phyloP scores from a whole-genome alignment of 2,329 filamentous ascomycete genomes.

The Escovopsis weberi region DNA sequence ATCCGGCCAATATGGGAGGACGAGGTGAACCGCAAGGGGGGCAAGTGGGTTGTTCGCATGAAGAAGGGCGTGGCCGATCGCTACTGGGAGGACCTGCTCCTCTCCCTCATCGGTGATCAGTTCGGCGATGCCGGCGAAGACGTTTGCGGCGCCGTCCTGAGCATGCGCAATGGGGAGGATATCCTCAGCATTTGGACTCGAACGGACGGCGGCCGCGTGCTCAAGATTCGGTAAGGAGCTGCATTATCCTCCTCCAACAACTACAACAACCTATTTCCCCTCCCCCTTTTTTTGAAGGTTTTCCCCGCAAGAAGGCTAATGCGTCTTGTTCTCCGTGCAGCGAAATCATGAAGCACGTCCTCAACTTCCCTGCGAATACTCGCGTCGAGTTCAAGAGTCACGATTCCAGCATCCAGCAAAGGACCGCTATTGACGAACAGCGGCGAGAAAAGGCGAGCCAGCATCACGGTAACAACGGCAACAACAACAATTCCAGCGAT shows the following conservation, averaged over 20 bases:
- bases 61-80: constrained; percentile 96
- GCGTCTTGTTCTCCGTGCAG: constrained; percentile 27
- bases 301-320: neutral
- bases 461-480: constrained; percentile 24
- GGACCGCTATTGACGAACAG: constrained; percentile 78
- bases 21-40: constrained; percentile 87
- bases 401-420: constrained; percentile 87
- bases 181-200: constrained; percentile 97
- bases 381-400: constrained; percentile 92
- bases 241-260: neutral
- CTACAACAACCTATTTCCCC: neutral
- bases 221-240: constrained; percentile 73
- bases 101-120: constrained; percentile 86
- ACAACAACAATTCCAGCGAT: constrained; percentile 12
- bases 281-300: no score
- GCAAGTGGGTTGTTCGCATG: constrained; percentile 92
- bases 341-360: constrained; percentile 84
- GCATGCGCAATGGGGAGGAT: constrained; percentile 88
- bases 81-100: constrained; percentile 89
- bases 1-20: constrained; percentile 98
- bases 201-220: constrained; percentile 80
- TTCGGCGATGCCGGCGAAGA: constrained; percentile 88
- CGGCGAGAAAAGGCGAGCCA: constrained; percentile 65
- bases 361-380: constrained; percentile 76
- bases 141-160: constrained; percentile 87